Percentiles rank a stretch among this genome's conserved stretches.
Evolutionary conservation across 495 filamentous ascomycete species (phyloP).

Genomic region (Daldinia concentrica): DNA sequence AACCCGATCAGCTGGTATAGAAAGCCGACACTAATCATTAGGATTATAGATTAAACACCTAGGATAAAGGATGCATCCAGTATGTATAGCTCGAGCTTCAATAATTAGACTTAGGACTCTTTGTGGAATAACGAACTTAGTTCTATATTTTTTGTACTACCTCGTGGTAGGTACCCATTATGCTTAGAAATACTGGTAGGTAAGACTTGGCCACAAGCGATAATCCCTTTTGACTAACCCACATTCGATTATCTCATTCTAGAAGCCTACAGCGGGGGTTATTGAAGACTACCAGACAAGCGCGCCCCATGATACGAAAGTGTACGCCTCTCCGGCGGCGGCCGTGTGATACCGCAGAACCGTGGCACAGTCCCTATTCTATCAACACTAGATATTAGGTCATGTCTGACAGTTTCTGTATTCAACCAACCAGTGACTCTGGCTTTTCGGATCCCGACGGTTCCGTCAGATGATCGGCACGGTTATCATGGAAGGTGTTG

Average conservation of each 20-base stretch:
- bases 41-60: no score
- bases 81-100: no score
- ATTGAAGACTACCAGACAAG: neutral
- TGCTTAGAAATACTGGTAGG: neutral
- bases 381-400: neutral
- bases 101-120: no score
- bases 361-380: neutral
- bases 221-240: neutral
- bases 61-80: no score
- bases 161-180: neutral
- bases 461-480: neutral
- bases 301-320: neutral
- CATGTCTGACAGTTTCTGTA: neutral
- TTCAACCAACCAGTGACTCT: neutral
- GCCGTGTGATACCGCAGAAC: neutral
- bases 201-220: neutral
- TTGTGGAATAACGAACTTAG: no score
- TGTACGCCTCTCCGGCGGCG: neutral
- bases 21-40: neutral
- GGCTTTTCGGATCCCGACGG: neutral
- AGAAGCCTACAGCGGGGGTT: neutral
- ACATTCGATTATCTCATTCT: neutral
- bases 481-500: neutral
- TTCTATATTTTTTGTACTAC: no score
- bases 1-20: neutral